A percentile compares a stretch with the other conserved stretches of the same genome.
These are phyloP conservation scores for Mucor circinelloides DNA, from an alignment of 371 early-diverging fungal genomes.

Conservation along the genomic window DNA sequence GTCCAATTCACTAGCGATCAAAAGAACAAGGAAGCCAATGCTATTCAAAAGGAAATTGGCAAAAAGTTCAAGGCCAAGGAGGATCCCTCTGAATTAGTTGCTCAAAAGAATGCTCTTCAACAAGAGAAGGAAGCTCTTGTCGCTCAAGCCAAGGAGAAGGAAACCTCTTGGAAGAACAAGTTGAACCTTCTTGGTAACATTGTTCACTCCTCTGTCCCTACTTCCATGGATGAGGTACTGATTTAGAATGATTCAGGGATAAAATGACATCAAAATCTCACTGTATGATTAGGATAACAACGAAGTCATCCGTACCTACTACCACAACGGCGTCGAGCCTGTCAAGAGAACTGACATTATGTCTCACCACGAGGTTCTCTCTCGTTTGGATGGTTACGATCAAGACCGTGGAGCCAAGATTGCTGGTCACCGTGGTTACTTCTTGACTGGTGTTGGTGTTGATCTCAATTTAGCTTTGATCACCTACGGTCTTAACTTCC, in stretches of 20 bases:
- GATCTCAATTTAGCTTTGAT: slow-evolving; percentile 96
- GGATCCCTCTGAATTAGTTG: slow-evolving; percentile 79
- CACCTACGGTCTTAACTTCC: slow-evolving; percentile 97
- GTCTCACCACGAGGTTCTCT: slow-evolving; percentile 94
- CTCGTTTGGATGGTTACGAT: slow-evolving; percentile 92
- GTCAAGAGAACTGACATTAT: slow-evolving; percentile 73
- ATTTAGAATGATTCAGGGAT: neutral
- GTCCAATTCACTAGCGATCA: slow-evolving; percentile 88
- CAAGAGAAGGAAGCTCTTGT: slow-evolving; percentile 72
- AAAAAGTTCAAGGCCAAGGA: slow-evolving; percentile 91
- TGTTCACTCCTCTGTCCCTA: slow-evolving; percentile 93
- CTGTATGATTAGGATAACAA: slow-evolving; percentile 70
- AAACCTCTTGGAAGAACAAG: slow-evolving; percentile 68
- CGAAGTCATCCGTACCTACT: slow-evolving; percentile 73
- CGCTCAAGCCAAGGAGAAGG: slow-evolving; percentile 75
- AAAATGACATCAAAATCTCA: neutral
- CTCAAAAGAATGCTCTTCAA: slow-evolving; percentile 74
- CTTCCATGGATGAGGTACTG: slow-evolving; percentile 81
- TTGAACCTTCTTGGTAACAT: slow-evolving; percentile 92
- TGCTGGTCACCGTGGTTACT: slow-evolving; percentile 99
- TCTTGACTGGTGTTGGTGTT: slow-evolving; percentile 94
- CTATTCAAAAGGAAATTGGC: slow-evolving; percentile 91
- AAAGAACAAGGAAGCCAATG: slow-evolving; percentile 90
- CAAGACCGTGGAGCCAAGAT: slow-evolving; percentile 94
- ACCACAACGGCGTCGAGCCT: slow-evolving; percentile 58